Base-by-base conservation (phyloP, 2,329 filamentous ascomycete genomes). In the Trichothecium roseum region DNA sequence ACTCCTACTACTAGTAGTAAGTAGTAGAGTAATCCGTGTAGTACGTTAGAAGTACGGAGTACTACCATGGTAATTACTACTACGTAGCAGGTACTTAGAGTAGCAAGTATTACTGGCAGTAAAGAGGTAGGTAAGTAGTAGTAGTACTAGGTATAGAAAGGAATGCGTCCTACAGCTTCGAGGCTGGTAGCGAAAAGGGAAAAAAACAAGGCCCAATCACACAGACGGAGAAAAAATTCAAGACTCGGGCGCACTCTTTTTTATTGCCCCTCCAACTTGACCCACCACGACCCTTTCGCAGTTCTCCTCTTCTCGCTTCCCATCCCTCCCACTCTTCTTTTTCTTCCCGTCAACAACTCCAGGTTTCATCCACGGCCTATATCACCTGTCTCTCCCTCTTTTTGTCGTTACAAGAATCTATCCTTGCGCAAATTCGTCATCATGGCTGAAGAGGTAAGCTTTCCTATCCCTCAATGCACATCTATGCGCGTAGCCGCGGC, bases 371-470 rank as follows among this genome's bases (percentile, higher is more conserved):
- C 43, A 45, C 43, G 41, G 34, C 41, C 37, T 42, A 36, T 39
- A 38, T 40, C 39, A 37, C 42, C 45, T 40, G 40, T 43, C 40
- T 43, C 44, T 44, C 41, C 37, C 36, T 42, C 43, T 43, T 40
- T 42, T 34, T 40, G n/a, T n/a, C 34, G 37, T 24, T 24, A 24
- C 20, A 46, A 45, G 47, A 54, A 43, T 42, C 50, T 48, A 45
- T 45, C 45, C 53, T 50, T 55, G 52, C 56, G 51, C 49, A 54
- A 64, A 60, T 58, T 56, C 56, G 56, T 66, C 69, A 73, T 61
- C 53, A 77, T 77, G 72, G 59, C 71, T 52, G 70, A 74, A 45
- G 69, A 72, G 56, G 70, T 74, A 63, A 65, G 69, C 60, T 28
- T n/a, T 32, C 27, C 18, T 24, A 24, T 10, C 20, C 20, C 20